Evolutionary conservation across 2,329 filamentous ascomycete genomes (phyloP), one percentile per base, ranked within the genome.

Genomic region (Cladobotryum mycophilum): DNA sequence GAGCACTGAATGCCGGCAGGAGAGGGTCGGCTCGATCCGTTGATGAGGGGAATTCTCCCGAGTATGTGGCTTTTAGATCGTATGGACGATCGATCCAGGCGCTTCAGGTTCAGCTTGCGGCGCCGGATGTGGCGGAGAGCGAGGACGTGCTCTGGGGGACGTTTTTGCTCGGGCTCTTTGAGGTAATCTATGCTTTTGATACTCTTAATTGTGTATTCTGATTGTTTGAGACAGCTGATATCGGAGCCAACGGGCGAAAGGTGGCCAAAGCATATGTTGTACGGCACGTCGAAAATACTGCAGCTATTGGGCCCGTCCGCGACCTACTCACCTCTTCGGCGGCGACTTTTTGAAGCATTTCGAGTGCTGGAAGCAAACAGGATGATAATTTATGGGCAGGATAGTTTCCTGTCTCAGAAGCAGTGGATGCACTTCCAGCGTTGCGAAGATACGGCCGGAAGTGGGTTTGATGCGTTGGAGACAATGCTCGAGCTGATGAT

Each of bases 181-280:
- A 64, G 49, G 63, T 63, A 54, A 5, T 13, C 9, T 5, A 4
- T 2, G 11, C 14, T 0, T 7, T 2, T 5, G n/a, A 1, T n/a
- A 7, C 5, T 13, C 2, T 5, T 9, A 5, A 22, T 1, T 2
- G n/a, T 7, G 12, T 1, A 1, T 7, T 22, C 48, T 59, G 17
- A 63, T 0, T 0, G 5, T 3, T 5, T 3, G 0, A 0, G 25
- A 11, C 3, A 65, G 63, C 50, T 65, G 1, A 60, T 64, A 48
- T 55, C 62, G 0, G 56, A 64, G 17, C 41, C 55, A 0, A 58
- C 58, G 2, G 58, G 56, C 5, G 59, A 61, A 0, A 49, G 53
- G 13, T 66, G 61, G 61, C 53, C 55, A 1, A 61, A 51, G 7
- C 63, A 66, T 8, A 63, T 65, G 61, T 15, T 61, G 0, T 59